A percentile compares a stretch with the other conserved stretches of the same genome.
Evolutionary conservation across 768 basidiomycete species (phyloP).

Genomic region (Boletellus emodensis): DNA sequence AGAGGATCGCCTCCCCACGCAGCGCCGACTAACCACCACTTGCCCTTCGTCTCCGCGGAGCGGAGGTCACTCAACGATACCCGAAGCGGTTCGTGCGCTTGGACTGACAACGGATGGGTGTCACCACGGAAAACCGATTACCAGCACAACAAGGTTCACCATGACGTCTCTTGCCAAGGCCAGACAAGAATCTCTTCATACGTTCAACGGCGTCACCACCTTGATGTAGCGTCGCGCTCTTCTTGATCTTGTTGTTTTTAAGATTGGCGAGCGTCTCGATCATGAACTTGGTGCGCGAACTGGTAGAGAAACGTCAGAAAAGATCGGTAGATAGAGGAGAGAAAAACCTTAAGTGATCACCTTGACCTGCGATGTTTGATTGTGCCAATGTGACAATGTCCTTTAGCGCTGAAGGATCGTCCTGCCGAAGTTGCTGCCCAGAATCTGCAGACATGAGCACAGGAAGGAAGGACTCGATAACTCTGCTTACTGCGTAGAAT

Average conservation of each 20-base stretch:
- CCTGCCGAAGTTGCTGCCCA: slow-evolving; percentile 86
- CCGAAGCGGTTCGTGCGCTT: slow-evolving; percentile 81
- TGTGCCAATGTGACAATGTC: slow-evolving; percentile 87
- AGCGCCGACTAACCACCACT: slow-evolving; percentile 99
- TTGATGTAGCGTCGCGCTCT: slow-evolving; percentile 60
- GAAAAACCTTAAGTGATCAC: slow-evolving; percentile 49
- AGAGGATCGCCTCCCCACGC: slow-evolving; percentile 94
- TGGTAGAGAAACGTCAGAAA: slow-evolving; percentile 28
- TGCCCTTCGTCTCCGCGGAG: slow-evolving; percentile 79
- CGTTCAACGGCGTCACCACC: slow-evolving; percentile 73
- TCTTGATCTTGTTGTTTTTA: slow-evolving; percentile 85
- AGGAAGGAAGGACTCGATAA: neutral
- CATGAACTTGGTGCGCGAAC: slow-evolving; percentile 93
- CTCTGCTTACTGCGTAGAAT: slow-evolving; percentile 65
- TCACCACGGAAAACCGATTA: neutral
- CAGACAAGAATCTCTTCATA: slow-evolving; percentile 83
- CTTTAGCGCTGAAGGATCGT: slow-evolving; percentile 89
- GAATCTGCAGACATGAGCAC: slow-evolving; percentile 54
- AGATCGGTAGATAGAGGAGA: neutral
- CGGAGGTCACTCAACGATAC: slow-evolving; percentile 84
- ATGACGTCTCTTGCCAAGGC: slow-evolving; percentile 72
- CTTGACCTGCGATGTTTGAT: slow-evolving; percentile 53
- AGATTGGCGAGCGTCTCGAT: slow-evolving; percentile 88
- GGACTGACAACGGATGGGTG: slow-evolving; percentile 45
- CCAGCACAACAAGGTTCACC: slow-evolving; percentile 36